Percentiles rank a stretch among this genome's conserved stretches.
Conservation (phyloP, 805 yeast genomes). For the Nakazawaea ishiwadae region DNA sequence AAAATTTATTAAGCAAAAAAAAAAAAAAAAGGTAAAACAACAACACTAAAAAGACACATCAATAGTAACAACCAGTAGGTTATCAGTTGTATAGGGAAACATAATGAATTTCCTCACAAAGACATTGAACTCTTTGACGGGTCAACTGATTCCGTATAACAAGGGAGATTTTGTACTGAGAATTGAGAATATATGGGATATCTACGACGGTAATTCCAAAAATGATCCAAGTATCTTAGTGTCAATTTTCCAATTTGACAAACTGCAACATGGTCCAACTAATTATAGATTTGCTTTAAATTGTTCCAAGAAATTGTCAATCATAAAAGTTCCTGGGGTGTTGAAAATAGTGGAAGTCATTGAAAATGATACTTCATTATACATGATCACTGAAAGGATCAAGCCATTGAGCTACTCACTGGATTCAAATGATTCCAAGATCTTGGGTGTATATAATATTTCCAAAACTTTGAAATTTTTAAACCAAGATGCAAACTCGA, state of each 20-base stretch:
- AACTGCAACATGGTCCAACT: slow-evolving; percentile 32
- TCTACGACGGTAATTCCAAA: slow-evolving; percentile 54
- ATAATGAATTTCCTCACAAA: slow-evolving; percentile 75
- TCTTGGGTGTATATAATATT: slow-evolving; percentile 54
- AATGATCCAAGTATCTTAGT: slow-evolving; percentile 47
- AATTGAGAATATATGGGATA: slow-evolving; percentile 50
- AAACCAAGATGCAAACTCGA: slow-evolving; percentile 50
- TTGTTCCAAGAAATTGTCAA: slow-evolving; percentile 42
- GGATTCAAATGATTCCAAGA: slow-evolving; percentile 28
- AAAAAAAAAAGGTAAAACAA: background rate
- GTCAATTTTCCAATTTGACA: slow-evolving; percentile 62
- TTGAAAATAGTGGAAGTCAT: slow-evolving; percentile 57
- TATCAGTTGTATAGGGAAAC: no score
- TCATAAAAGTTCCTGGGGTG: slow-evolving; percentile 67
- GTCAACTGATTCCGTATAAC: slow-evolving; percentile 53
- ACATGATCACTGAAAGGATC: slow-evolving; percentile 66
- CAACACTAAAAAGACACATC: background rate
- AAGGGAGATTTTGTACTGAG: slow-evolving; percentile 32
- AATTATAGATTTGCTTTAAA: slow-evolving; percentile 36
- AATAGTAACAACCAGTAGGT: background rate
- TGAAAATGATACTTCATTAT: slow-evolving; percentile 52
- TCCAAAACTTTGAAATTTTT: slow-evolving; percentile 52
- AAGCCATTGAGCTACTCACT: slow-evolving; percentile 39
- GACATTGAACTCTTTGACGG: slow-evolving; percentile 54
- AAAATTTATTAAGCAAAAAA: background rate